Base-by-base conservation (phyloP, 305 asterid genomes). In the Solanum hybrid region DNA sequence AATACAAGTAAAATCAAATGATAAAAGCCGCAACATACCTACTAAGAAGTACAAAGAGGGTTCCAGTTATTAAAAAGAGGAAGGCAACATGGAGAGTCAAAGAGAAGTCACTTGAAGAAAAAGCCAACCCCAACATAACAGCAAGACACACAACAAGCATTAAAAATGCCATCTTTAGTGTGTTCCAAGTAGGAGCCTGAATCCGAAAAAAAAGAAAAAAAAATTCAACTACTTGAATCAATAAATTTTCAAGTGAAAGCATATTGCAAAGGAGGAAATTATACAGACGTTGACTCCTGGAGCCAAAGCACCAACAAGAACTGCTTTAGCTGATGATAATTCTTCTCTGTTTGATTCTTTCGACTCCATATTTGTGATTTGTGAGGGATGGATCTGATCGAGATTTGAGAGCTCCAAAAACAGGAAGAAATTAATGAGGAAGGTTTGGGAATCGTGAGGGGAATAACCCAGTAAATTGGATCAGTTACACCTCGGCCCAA, bases 111-210 rank as follows among this genome's bases (percentile, higher is more conserved):
- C 96, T 94, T 26, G 91, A 93, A 27, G 99, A 94, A 92, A 97
- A 95, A 32, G 99, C 98, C 89, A 95, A 91, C 78, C 97, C 95
- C 92, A 97, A 89, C 96, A 97, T 93, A 72, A 94, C 93, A 91
- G 93, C 95, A 69, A 96, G 98, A 91, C 98, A 95, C 40, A 95
- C 72, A 85, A 95, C 93, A 93, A 97, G 94, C 99, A 97, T 92
- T 7, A 96, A 86, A 88, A 97, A 96, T 86, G 99, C 95, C 27
- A 94, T 72, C 94, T 94, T 97, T 26, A 97, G 87, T 42, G 98
- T 92, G 88, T 95, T 95, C 99, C 99, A 97, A n/a, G 99, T 97
- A 17, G 99, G 94, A 73, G 89, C 97, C 99, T 97, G 93, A 69
- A 90, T 88, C 77, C 78, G 32, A 78, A 85, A 79, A 32, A 26